Evolutionary conservation across 805 yeast species (phyloP).

Genomic region (Lipomyces lipofer): DNA sequence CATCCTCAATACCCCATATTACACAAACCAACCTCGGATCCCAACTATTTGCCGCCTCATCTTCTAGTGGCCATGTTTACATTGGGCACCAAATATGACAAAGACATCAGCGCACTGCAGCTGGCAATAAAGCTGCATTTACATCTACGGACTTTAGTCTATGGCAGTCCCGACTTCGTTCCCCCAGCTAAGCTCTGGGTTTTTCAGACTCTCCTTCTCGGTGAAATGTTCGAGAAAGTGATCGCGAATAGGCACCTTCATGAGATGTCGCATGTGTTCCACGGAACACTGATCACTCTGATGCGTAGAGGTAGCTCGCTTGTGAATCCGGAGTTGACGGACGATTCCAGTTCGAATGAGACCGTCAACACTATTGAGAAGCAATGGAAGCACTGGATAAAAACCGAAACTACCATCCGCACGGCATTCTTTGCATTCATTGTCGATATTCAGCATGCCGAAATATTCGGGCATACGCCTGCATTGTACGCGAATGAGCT

Average conservation of each 20-base stretch:
- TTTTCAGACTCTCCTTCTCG: conserved; percentile 35
- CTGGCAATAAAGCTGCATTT: conserved; percentile 18
- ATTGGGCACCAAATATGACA: conserved; percentile 36
- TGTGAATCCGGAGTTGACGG: conserved; percentile 24
- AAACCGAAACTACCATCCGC: conserved; percentile 46
- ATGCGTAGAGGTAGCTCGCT: conserved; percentile 32
- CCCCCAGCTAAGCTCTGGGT: conserved; percentile 33
- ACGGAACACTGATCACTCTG: conserved; percentile 36
- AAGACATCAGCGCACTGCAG: conserved; percentile 17
- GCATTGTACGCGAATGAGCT: conserved; percentile 46
- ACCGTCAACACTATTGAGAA: conserved; percentile 24
- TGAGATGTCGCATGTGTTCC: conserved; percentile 39
- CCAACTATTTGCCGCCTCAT: conserved; percentile 30
- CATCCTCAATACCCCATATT: conserved; percentile 45
- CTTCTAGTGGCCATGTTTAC: conserved; percentile 36
- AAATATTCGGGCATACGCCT: conserved; percentile 41
- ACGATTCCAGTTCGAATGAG: conserved; percentile 21
- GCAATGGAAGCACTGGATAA: conserved; percentile 50
- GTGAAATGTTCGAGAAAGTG: conserved; percentile 34
- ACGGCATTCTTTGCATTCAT: conserved; percentile 46
- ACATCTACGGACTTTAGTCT: conserved; percentile 17
- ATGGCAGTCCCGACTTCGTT: conserved; percentile 33
- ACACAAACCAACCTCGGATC: conserved; percentile 42
- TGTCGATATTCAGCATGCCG: conserved; percentile 45
- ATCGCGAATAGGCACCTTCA: conserved; percentile 35